These are phyloP conservation scores for Yamadazyma mexicana DNA, from an alignment of 1,139 yeast species.

Conservation along the genomic window DNA sequence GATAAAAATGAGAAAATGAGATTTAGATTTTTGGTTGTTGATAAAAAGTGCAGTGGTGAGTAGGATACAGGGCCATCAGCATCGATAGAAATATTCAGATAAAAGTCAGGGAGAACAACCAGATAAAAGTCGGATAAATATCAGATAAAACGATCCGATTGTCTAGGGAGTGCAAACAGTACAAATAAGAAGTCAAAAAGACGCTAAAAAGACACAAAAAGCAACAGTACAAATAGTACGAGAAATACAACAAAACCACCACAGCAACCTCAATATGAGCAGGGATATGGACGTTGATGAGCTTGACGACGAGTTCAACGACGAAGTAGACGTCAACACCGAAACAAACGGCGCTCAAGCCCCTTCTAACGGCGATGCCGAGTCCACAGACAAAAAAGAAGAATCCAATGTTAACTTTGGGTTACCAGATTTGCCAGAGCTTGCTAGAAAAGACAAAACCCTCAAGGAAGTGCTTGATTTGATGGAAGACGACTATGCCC, in stretches of 20 bases:
- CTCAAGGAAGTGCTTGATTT: slow-evolving; percentile 80
- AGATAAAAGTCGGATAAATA: too few species aligned
- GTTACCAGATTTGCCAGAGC: slow-evolving; percentile 62
- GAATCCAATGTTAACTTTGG: slow-evolving; percentile 9
- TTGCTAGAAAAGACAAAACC: slow-evolving; percentile 83
- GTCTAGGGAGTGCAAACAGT: too few species aligned
- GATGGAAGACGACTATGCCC: slow-evolving; percentile 89
- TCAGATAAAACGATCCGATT: too few species aligned
- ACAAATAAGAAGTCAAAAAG: too few species aligned
- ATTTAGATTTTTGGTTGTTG: background rate
- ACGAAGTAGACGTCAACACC: slow-evolving; percentile 18
- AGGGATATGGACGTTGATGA: slow-evolving; percentile 12
- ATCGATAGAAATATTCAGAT: too few species aligned
- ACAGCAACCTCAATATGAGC: too few species aligned
- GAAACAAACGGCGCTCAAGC: too few species aligned
- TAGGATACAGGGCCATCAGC: too few species aligned
- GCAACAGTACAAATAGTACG: background rate
- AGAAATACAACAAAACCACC: background rate
- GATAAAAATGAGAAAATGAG: background rate
- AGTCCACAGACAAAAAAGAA: slow-evolving; percentile 3
- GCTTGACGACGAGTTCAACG: slow-evolving; percentile 31
- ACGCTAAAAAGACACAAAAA: background rate
- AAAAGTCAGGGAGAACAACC: too few species aligned
- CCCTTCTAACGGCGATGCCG: too few species aligned
- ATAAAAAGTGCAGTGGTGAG: too few species aligned